phyloP scores from a whole-genome alignment of 2,329 filamentous ascomycete species.

The Fusarium equiseti region DNA sequence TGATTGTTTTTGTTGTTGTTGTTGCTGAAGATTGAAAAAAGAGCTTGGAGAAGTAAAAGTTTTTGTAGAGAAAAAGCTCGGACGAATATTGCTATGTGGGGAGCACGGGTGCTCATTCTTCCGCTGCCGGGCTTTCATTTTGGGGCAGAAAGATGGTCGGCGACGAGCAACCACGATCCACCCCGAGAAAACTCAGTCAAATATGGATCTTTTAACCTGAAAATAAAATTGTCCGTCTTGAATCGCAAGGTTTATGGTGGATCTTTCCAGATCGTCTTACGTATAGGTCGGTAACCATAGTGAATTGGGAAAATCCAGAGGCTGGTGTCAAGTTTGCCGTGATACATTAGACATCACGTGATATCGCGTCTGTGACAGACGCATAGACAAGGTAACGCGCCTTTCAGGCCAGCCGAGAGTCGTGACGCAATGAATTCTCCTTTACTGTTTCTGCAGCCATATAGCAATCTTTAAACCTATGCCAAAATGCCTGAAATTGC shows the following conservation, averaged over 20 bases:
- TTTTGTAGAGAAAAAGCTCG: constrained; percentile 47
- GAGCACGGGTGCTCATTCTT: constrained; percentile 31
- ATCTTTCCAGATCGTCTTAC: neutral
- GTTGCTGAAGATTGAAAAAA: constrained; percentile 36
- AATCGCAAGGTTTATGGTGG: constrained; percentile 6
- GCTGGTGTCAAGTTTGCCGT: neutral
- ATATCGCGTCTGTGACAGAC: constrained; percentile 33
- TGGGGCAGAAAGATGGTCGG: constrained; percentile 26
- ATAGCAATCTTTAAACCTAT: neutral
- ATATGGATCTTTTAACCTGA: constrained; percentile 13
- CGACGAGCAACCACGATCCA: constrained; percentile 30
- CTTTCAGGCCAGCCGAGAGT: constrained; percentile 4
- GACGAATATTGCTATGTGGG: constrained; percentile 45
- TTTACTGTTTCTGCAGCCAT: neutral
- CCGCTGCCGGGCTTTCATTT: constrained; percentile 17
- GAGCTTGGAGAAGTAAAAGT: constrained; percentile 34
- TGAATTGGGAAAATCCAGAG: neutral
- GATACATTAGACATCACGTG: constrained; percentile 34
- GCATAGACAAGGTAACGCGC: constrained; percentile 20
- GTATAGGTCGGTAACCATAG: neutral
- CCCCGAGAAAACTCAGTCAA: constrained; percentile 24
- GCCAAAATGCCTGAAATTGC: constrained; percentile 71
- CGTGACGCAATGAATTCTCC: constrained; percentile 25
- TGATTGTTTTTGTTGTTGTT: constrained; percentile 40
- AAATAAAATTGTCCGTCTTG: constrained; percentile 7